phyloP scores from a whole-genome alignment of 768 basidiomycete species.

The Calocybe cyanea region DNA sequence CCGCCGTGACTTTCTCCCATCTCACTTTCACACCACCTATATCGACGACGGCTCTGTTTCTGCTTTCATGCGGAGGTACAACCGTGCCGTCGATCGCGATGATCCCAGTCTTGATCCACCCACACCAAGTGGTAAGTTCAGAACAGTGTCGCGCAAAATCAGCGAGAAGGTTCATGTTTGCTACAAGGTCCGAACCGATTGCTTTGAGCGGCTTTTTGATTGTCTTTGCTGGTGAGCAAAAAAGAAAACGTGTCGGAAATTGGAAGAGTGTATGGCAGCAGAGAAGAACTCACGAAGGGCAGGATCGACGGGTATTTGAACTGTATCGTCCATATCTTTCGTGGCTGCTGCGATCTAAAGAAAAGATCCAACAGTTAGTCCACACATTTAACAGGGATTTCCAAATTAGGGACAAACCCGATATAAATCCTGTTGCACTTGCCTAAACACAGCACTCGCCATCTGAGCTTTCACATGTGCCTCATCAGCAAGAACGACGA shows the following conservation, averaged over 20 bases:
- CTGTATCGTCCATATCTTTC: slow-evolving; percentile 27
- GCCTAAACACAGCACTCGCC: slow-evolving; percentile 24
- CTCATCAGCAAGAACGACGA: slow-evolving; percentile 23
- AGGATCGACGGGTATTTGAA: slow-evolving; percentile 33
- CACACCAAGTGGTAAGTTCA: slow-evolving; percentile 29
- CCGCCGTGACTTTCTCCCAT: slow-evolving; percentile 13
- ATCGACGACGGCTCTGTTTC: neutral
- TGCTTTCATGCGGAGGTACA: neutral
- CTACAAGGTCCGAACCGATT: slow-evolving; percentile 33
- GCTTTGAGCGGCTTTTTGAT: slow-evolving; percentile 32
- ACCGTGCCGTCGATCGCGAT: slow-evolving; percentile 4
- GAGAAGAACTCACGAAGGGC: slow-evolving; percentile 26
- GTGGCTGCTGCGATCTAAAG: slow-evolving; percentile 34
- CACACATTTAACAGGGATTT: too few species aligned
- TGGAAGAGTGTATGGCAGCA: neutral
- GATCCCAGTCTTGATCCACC: slow-evolving; percentile 20
- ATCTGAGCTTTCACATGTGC: slow-evolving; percentile 24
- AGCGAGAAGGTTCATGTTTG: slow-evolving; percentile 31
- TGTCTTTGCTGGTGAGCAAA: slow-evolving; percentile 20
- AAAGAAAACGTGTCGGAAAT: neutral
- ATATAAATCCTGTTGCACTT: slow-evolving; percentile 33
- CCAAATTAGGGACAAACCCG: slow-evolving; percentile 25
- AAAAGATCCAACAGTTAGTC: too few species aligned
- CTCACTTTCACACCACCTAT: slow-evolving; percentile 2
- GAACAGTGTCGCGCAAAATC: slow-evolving; percentile 26